These are phyloP conservation scores for Aspergillus pseudonomiae DNA, from an alignment of 2,329 filamentous ascomycete genomes.

Conservation along the genomic window DNA sequence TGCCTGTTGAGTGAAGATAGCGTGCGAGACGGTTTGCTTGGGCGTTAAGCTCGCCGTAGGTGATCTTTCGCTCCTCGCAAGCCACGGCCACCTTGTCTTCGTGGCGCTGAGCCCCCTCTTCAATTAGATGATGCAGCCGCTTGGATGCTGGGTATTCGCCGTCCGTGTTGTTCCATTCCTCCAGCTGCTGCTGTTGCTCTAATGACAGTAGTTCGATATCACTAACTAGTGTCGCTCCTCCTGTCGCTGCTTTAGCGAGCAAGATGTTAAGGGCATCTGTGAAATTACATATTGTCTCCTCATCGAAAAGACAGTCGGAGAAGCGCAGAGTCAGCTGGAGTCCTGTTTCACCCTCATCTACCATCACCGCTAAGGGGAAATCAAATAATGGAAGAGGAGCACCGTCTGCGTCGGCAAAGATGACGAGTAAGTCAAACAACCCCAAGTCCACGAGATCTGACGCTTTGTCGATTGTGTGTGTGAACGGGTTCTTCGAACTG, in stretches of 20 bases:
- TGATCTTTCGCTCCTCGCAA: background rate
- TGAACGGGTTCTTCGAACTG: background rate
- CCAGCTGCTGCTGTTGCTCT: background rate
- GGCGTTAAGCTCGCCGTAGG: background rate
- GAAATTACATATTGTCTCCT: background rate
- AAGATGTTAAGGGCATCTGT: background rate
- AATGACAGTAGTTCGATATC: background rate
- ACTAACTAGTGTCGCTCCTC: background rate
- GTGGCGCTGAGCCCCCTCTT: background rate
- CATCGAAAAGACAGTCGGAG: background rate
- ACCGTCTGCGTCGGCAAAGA: background rate
- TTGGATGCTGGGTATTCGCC: background rate
- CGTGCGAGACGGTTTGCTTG: background rate
- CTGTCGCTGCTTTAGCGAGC: background rate
- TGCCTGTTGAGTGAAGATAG: background rate
- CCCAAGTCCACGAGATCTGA: background rate
- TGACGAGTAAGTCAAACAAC: background rate
- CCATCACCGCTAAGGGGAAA: background rate
- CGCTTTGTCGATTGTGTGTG: background rate
- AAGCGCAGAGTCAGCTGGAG: background rate
- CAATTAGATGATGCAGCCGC: background rate
- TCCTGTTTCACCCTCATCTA: background rate
- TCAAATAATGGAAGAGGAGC: background rate
- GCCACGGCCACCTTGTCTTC: background rate
- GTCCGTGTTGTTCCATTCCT: background rate